Base-by-base conservation (phyloP, 75 land plant genomes). In the Ceratopteris richardii region DNA sequence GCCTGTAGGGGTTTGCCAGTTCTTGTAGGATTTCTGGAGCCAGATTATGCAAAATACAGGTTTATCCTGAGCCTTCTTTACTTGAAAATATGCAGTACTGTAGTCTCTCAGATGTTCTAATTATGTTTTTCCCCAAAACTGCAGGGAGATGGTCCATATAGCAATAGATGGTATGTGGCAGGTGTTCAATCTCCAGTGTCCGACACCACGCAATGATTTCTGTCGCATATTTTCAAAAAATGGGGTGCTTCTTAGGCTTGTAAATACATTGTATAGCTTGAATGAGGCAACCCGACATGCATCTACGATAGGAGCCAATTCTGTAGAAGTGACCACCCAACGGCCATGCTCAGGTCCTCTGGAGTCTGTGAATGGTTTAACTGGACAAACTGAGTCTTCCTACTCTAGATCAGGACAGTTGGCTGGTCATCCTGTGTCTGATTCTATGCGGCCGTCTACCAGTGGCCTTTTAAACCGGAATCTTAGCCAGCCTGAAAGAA, bases 131-230 rank as follows among this genome's bases (percentile, higher is more conserved):
- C 18, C 48, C 1, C 16, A n/a, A 20, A 42, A 50, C 25, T 63
- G 59, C 77, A 94, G 98, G 88, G 99, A 90, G 60, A 86, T 95
- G 97, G 97, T 90, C 59, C 97, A 90, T 71, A 74, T 87, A 58
- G 97, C 93, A 39, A 90, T 95, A 64, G 99, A 95, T 76, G 82
- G 92, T 53, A 95, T 95, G 86, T 95, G 99, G 99, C 91, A 90
- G 74, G 84, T 95, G 33, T 90, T 95, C 60, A 95, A 84, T 56
- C 83, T 95, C 33, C 88, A 80, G 29, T 66, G 82, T 22, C 63
- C 97, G 29, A 90, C 96, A 16, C 81, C 84, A 0, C 76, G 85
- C 61, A 90, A 86, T 71, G 99, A 90, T 51, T 95, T 95, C 47
- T 95, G 97, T 54, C 82, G 92, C n/a, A 84, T 95, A 23, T 86